Base-by-base conservation (phyloP, 225 moss, liverwort and hornwort species). In the Ulota crispa region DNA sequence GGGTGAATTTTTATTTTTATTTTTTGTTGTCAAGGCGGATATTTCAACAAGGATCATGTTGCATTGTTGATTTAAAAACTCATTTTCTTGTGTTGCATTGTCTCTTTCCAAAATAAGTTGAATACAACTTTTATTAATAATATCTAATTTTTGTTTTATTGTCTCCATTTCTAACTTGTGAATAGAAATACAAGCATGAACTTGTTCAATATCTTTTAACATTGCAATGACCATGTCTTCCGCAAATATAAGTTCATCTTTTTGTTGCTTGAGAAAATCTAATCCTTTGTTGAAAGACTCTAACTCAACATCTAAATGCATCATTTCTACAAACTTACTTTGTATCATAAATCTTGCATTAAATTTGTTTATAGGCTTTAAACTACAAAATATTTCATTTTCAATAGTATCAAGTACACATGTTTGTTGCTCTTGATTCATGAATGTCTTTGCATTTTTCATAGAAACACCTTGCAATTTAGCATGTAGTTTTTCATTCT, bases 71-170 rank as follows among this genome's bases (percentile, higher is more conserved):
- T 69, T 75, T 2, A 84, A 53, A 0, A 45, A 36, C 10, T 36
- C 24, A 37, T 82, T 86, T 75, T 79, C 64, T 28, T 79, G 28
- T 45, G 57, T 28, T 0, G 26, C 1, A 65, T 15, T 50, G 0
- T 79, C 24, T 70, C n/a, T 86, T 32, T 86, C 76, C 10, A 55
- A 30, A 19, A n/a, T 8, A 36, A 79, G 15, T 64, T 79, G 70
- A 12, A 39, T 14, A 23, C 73, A 18, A 6, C 42, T 74, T 0
- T 1, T 21, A 3, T 74, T 32, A 16, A 54, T 4, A 42, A 30
- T 0, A 47, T 53, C 26, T 7, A 78, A 3, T 34, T 78, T 82
- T 73, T 81, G 20, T 10, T 81, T 53, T 3, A 73, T 2, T 42
- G 5, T 68, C 18, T 43, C 68, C 0, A 62, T 23, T 68, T 85